These are phyloP conservation scores for Gossypium davidsonii DNA, from an alignment of 441 rosid genomes.

Conservation along the genomic window DNA sequence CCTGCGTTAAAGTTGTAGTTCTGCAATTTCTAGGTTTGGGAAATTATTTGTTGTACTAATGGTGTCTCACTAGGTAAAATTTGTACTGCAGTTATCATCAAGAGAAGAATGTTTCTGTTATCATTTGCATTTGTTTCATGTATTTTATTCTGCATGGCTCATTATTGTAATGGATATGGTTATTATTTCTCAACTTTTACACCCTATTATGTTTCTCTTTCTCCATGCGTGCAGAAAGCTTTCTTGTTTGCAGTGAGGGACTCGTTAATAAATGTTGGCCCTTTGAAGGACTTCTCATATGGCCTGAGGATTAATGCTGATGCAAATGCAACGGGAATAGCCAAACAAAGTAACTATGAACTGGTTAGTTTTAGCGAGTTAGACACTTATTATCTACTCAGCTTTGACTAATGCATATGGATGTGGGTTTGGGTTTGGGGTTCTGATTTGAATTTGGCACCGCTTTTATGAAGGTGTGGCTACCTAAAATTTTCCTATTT, in stretches of 20 bases:
- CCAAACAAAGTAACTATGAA: conserved; percentile 98
- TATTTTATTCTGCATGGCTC: conserved; percentile 9
- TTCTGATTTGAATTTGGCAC: conserved; percentile 2
- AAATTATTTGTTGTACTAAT: neutral
- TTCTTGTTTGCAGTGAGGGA: conserved; percentile 96
- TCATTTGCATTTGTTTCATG: neutral
- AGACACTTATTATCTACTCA: neutral
- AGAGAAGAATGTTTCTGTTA: conserved; percentile 1
- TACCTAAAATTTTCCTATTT: neutral
- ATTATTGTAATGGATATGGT: conserved; percentile 10
- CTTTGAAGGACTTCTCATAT: conserved; percentile 92
- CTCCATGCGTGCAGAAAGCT: conserved; percentile 60
- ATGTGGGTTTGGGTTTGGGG: neutral
- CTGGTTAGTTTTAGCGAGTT: conserved; percentile 57
- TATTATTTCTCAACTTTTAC: conserved; percentile 15
- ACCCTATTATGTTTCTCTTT: conserved; percentile 16
- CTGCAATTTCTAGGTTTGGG: conserved; percentile 1
- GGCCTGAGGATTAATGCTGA: conserved; percentile 89
- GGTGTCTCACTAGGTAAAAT: neutral
- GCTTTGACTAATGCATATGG: neutral
- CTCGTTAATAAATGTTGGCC: conserved; percentile 88
- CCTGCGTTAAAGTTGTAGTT: neutral
- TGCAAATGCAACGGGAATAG: conserved; percentile 85
- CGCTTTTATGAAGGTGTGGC: neutral
- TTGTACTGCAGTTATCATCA: neutral